Base-by-base conservation (phyloP, 2,329 filamentous ascomycete genomes). In the Dichotomopilus funicola region DNA sequence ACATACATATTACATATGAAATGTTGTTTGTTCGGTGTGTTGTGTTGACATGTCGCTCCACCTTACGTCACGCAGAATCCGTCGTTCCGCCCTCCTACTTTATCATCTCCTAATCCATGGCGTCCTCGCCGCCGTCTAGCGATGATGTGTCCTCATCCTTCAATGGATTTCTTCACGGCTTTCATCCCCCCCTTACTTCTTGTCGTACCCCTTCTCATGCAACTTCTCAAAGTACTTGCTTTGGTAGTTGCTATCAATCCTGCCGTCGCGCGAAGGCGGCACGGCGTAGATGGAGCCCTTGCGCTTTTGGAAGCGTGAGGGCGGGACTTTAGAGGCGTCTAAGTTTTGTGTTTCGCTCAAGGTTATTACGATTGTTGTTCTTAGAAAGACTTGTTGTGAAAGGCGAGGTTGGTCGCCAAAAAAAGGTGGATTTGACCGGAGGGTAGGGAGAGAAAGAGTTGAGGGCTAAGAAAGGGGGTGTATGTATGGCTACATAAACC, bases 251-350 rank as follows among this genome's bases (percentile, higher is more conserved):
- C 73, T 75, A 63, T 82, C 79, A 51, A 86, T 73, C 65, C 86
- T 82, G 13, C 82, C 83, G 67, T 87, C 85, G 56, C 83, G 78
- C 31, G 81, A 85, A 63, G 74, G 74, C 2, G 81, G 83, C 7
- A 85, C 87, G 47, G 82, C 80, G 67, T 83, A 86, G 69, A 87
- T 85, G 66, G 81, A 86, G 54, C 84, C 84, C 70, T 85, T 82
- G 65, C 81, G 80, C 71, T 85, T 85, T 70, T 87, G 84, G 72
- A 88, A 87, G 47, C 81, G 81, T 59, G 79, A 83, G 8, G 84
- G 84, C 1, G 81, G 81, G 0, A 85, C 83, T 70, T 87, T 87
- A 62, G 80, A 77, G 4, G 84, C 84, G 69, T 87, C 83, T 55
- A 27, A 27, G 19, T 3, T 27, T 27, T 27, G 19, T 27, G 13